Evolutionary conservation across 139 green algal genomes (phyloP).

Genomic region (Coelastrella sp.): DNA sequence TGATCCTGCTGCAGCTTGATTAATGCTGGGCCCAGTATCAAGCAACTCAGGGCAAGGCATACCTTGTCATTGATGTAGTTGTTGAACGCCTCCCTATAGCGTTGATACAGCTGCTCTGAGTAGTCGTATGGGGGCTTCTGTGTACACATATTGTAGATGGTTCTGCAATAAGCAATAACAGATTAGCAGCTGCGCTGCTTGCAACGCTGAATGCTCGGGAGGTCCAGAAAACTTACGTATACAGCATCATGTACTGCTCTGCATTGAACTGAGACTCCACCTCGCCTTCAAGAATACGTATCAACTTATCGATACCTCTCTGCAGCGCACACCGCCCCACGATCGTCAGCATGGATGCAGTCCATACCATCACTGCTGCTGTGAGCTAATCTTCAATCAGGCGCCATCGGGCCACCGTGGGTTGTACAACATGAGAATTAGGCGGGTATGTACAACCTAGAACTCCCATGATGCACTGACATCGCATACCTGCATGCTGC

Average conservation of each 20-base stretch:
- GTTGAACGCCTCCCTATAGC: conserved; percentile 93
- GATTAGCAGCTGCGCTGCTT: background rate
- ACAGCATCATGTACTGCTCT: conserved; percentile 97
- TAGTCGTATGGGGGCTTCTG: conserved; percentile 99
- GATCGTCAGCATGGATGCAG: background rate
- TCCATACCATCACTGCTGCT: background rate
- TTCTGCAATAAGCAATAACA: conserved; percentile 64
- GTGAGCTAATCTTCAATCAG: background rate
- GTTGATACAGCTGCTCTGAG: conserved; percentile 95
- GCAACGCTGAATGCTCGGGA: background rate
- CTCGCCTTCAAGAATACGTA: conserved; percentile 89
- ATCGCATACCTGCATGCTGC: conserved; percentile 83
- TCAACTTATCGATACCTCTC: conserved; percentile 96
- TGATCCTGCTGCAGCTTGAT: background rate
- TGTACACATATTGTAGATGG: conserved; percentile 99
- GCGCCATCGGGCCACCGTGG: too few species aligned
- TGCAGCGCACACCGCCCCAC: conserved; percentile 53
- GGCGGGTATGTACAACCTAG: too few species aligned
- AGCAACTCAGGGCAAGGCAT: background rate
- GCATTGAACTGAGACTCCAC: conserved; percentile 85
- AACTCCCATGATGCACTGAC: too few species aligned
- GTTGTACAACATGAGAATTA: too few species aligned
- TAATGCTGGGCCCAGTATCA: too few species aligned
- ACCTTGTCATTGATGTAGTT: conserved; percentile 94
- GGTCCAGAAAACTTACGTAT: conserved; percentile 84